A percentile compares a stretch with the other conserved stretches of the same genome.
phyloP scores from a whole-genome alignment of 2,329 filamentous ascomycete species.

The Fonsecaea nubica region DNA sequence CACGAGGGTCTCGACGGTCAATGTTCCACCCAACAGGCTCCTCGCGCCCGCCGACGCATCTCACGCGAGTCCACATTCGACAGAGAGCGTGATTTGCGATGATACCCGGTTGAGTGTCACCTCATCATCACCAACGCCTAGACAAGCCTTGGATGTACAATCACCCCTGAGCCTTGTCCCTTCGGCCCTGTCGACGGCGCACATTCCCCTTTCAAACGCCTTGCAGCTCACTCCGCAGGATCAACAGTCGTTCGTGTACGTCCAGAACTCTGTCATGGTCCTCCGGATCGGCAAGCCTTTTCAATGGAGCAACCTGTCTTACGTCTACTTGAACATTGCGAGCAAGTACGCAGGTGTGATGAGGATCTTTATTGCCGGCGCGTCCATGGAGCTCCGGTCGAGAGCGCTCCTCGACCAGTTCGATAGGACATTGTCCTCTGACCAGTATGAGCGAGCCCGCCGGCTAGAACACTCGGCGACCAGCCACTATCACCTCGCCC shows the following conservation, averaged over 20 bases:
- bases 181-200: conserved; percentile 26
- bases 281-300: conserved; percentile 49
- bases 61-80: conserved; percentile 8
- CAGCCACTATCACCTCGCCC: conserved; percentile 47
- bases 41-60: conserved; percentile 6
- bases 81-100: conserved; percentile 6
- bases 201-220: conserved; percentile 46
- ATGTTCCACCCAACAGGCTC: conserved; percentile 13
- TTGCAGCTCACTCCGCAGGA: conserved; percentile 46
- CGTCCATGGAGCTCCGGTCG: conserved; percentile 48
- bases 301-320: conserved; percentile 48
- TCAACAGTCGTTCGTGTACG: conserved; percentile 46
- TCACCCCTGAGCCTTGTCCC: background rate
- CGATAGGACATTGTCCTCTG: conserved; percentile 42
- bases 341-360: conserved; percentile 47
- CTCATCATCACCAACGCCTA: background rate
- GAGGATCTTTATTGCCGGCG: conserved; percentile 50
- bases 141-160: background rate
- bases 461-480: conserved; percentile 14
- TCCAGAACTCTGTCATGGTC: conserved; percentile 45
- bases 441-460: conserved; percentile 39
- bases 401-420: conserved; percentile 42
- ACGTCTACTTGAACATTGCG: conserved; percentile 48
- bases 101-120: background rate
- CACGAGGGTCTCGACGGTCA: conserved; percentile 31